Evolutionary conservation across 805 yeast species (phyloP), one percentile per base, ranked within the genome.

Genomic region (Osmozyma mogii): DNA sequence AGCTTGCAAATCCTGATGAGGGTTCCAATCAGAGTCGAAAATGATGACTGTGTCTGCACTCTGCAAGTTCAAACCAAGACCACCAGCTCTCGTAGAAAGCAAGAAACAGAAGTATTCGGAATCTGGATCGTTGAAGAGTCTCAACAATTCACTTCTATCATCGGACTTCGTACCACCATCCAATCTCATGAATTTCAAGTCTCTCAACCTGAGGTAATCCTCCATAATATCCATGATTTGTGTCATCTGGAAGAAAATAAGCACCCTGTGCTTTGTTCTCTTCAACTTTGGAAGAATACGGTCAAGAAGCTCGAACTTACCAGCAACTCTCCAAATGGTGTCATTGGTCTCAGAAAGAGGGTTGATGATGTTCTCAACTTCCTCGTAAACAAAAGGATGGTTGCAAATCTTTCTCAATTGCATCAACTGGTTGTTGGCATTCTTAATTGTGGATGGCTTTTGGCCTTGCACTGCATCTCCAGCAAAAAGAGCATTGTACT

Each of bases 141-240:
- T 79, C 52, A 83, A 65, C 77, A 83, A 68, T 22, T 63, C 70
- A 31, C 80, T 81, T 67, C 94, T 74, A 43, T 83, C 94, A 45
- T 83, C 94, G 2, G 94, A 82, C 43, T 82, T 82, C 1, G 94
- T 83, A 13, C 75, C 65, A 63, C 94, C 94, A 61, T 83, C 94
- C 36, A 83, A 65, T 58, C 92, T 68, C 65, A 81, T 60, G 49
- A 81, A 83, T 44, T 78, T 74, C 69, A 82, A 58, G 25, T 68
- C 75, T 41, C 70, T 67, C 56, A 71, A 68, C 43, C 88, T 65
- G 45, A 83, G 61, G 52, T 72, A 83, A 54, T 83, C 94, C 54
- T 83, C 94, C 87, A 83, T 82, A 24, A 83, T 83, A 50, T 82
- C 85, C 94, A 83, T 83, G 31, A 83, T 84, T 49, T 80, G 85